phyloP scores from a whole-genome alignment of 2,329 filamentous ascomycete species.

The Calycina marina region DNA sequence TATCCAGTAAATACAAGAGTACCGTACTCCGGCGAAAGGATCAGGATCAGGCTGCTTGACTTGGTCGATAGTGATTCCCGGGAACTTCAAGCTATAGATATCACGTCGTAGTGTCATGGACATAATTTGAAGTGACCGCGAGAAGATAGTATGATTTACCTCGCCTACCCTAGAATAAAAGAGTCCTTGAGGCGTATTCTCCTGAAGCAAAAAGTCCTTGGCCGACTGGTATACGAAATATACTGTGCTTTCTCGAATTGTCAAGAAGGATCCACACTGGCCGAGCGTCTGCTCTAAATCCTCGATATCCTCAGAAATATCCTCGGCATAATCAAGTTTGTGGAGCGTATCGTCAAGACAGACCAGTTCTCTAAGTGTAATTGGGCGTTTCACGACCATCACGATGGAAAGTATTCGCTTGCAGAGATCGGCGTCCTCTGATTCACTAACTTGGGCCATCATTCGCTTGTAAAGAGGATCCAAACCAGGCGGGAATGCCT shows the following conservation, averaged over 20 bases:
- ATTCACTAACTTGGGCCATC: background rate
- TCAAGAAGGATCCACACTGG: background rate
- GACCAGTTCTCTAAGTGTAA: background rate
- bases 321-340: background rate
- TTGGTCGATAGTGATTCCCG: slow-evolving; percentile 75
- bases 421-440: background rate
- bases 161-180: background rate
- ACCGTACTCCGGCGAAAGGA: background rate
- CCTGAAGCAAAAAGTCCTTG: background rate
- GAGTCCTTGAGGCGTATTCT: background rate
- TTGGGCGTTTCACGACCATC: background rate
- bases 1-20: background rate
- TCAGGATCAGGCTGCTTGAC: slow-evolving; percentile 41
- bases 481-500: background rate
- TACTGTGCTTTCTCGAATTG: background rate
- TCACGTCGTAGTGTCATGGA: background rate
- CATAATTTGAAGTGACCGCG: background rate
- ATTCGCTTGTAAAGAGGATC: background rate
- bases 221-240: slow-evolving; percentile 1
- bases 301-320: background rate
- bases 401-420: background rate
- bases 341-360: background rate
- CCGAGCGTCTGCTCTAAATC: background rate
- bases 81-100: slow-evolving; percentile 36
- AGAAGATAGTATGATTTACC: background rate